Evolutionary conservation across 345 rosid genomes (phyloP).

Genomic region (Pelargonium nanum): DNA sequence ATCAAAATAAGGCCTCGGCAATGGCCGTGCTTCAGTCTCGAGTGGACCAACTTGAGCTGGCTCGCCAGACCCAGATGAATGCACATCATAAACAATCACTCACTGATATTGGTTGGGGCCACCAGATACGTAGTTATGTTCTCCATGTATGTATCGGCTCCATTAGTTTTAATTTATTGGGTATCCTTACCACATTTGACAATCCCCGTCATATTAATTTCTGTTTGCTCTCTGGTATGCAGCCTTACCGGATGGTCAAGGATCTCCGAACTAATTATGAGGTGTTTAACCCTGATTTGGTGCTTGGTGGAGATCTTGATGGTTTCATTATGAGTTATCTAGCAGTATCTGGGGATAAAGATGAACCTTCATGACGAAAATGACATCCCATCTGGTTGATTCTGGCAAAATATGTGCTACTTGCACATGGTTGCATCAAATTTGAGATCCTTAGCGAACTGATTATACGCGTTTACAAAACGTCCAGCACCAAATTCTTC

Average conservation of each 20-base stretch:
- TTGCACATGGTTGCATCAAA: too few species aligned
- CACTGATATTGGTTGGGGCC: conserved; percentile 87
- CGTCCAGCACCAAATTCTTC: too few species aligned
- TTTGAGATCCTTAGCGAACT: too few species aligned
- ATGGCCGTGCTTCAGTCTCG: conserved; percentile 93
- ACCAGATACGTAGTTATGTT: conserved; percentile 83
- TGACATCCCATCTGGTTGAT: too few species aligned
- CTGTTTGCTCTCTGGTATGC: conserved; percentile 12
- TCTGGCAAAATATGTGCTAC: too few species aligned
- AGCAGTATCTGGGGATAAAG: conserved; percentile 61
- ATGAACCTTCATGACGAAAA: conserved; percentile 19
- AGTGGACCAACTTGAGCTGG: conserved; percentile 81
- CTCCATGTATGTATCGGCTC: conserved; percentile 50
- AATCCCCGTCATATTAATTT: neutral
- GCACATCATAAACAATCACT: conserved; percentile 88
- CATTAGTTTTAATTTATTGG: neutral
- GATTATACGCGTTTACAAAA: too few species aligned
- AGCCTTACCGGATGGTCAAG: conserved; percentile 94
- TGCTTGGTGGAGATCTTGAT: conserved; percentile 81
- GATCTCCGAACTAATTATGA: conserved; percentile 87
- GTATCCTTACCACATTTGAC: neutral
- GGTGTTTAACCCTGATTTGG: conserved; percentile 82
- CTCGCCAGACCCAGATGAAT: conserved; percentile 82
- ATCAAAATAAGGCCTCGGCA: conserved; percentile 87
- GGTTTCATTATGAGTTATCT: conserved; percentile 74